These are phyloP conservation scores for Cyclotella sp. DNA, from an alignment of 108 stramenopile species.

Conservation along the genomic window DNA sequence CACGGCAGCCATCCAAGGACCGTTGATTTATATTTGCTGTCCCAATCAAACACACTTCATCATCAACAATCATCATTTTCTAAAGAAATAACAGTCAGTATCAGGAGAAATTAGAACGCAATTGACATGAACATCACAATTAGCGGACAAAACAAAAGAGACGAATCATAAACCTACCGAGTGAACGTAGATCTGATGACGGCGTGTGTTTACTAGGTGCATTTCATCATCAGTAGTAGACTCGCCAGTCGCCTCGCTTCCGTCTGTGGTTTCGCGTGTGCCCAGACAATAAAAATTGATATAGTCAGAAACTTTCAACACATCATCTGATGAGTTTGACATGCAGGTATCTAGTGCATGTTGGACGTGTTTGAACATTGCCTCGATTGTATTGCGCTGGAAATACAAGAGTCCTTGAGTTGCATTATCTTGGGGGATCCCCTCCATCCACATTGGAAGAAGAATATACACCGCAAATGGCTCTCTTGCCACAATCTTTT, in stretches of 20 bases:
- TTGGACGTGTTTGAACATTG: conserved; percentile 55
- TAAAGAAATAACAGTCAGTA: too few species aligned
- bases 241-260: conserved; percentile 39
- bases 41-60: conserved; percentile 66
- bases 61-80: conserved; percentile 79
- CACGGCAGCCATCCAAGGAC: conserved; percentile 61
- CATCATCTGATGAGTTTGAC: conserved; percentile 38
- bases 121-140: too few species aligned
- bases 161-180: conserved; percentile 8
- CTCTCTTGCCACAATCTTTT: conserved; percentile 62
- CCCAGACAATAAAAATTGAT: conserved; percentile 61
- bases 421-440: conserved; percentile 50
- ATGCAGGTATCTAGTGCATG: conserved; percentile 39
- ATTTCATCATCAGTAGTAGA: conserved; percentile 46
- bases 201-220: conserved; percentile 42
- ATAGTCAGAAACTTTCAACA: conserved; percentile 55
- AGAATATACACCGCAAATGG: conserved; percentile 71
- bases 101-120: not conserved
- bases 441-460: conserved; percentile 68
- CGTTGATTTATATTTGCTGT: conserved; percentile 76
- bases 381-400: conserved; percentile 58
- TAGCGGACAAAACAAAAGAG: not conserved
- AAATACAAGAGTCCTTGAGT: conserved; percentile 57
- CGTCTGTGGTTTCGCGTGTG: conserved; percentile 42
- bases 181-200: conserved; percentile 72